Evolutionary conservation across 2,329 filamentous ascomycete species (phyloP).

Genomic region (Cercospora nicotianae): DNA sequence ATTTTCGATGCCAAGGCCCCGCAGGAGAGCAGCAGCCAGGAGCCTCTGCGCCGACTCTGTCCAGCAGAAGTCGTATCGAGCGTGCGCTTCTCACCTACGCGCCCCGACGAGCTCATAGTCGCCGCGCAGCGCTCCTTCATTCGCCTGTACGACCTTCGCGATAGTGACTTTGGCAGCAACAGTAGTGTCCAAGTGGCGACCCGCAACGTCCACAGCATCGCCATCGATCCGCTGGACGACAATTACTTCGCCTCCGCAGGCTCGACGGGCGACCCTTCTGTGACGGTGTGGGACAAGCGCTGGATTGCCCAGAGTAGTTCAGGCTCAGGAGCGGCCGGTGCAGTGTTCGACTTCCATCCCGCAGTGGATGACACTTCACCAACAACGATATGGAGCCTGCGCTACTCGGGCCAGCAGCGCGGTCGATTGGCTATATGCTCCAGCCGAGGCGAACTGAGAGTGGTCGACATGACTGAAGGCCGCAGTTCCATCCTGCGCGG

Average conservation of each 20-base stretch:
- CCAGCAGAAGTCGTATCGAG: constrained; percentile 73
- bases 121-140: constrained; percentile 75
- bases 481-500: constrained; percentile 19
- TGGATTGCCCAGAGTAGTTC: constrained; percentile 43
- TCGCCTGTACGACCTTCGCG: constrained; percentile 73
- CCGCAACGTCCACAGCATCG: constrained; percentile 64
- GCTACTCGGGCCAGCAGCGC: constrained; percentile 59
- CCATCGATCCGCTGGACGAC: constrained; percentile 75
- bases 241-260: constrained; percentile 81
- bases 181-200: constrained; percentile 52
- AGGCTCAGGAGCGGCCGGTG: constrained; percentile 56
- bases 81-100: constrained; percentile 77
- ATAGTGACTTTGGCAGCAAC: constrained; percentile 28
- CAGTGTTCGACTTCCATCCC: constrained; percentile 59
- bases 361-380: constrained; percentile 52
- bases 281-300: constrained; percentile 77
- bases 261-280: constrained; percentile 69
- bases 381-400: constrained; percentile 61
- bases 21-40: constrained; percentile 48
- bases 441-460: constrained; percentile 59
- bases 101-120: constrained; percentile 71
- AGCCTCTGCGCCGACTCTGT: constrained; percentile 58
- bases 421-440: constrained; percentile 60
- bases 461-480: constrained; percentile 36
- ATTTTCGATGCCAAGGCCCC: constrained; percentile 74